Evolutionary conservation across 2,329 filamentous ascomycete species (phyloP), one percentile per base, ranked within the genome.

Genomic region (Talaromyces sp.): DNA sequence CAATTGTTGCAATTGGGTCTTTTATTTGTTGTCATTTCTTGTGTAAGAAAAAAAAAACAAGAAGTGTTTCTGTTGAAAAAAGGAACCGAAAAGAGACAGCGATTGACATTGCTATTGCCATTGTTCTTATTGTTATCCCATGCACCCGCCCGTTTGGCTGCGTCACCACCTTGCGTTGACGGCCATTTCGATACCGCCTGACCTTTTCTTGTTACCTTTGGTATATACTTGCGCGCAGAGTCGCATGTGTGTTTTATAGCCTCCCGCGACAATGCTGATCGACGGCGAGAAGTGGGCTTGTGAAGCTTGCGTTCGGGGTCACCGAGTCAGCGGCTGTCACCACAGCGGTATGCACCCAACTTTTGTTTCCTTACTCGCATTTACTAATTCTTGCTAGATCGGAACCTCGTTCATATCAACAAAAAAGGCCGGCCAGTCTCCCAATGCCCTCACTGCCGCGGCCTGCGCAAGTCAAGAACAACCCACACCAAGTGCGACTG

Each of bases 261-360:
- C 71, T 71, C 69, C 69, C 69, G 67, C 67, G 68, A 68, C 66
- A 67, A 92, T 92, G 90, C 83, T 92, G 75, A 90, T 92, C 76
- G 88, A 96, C 83, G 93, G 93, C 77, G 91, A 96, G 82, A 97
- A 97, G 83, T 97, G 86, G 82, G 93, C 93, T 79, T 97, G 93
- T 83, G 91, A 96, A 81, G 92, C 92, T 80, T 99, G 94, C 81
- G 92, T 99, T 75, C 90, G 94, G 78, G 94, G 94, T 74, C 94
- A 99, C 81, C 91, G 94, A 75, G 94, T 99, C 74, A 97, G 92
- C 88, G 96, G 94, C 75, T 99, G 94, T 83, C 91, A 93, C 77
- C 94, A 99, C 78, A 85, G 86, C 76, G 92, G 92, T 96, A 86
- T 82, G 90, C 84, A 64, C 68, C 70, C 17, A 53, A 27, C 29